phyloP scores from a whole-genome alignment of 2,329 filamentous ascomycete genomes.

The Phialocephala sp. region DNA sequence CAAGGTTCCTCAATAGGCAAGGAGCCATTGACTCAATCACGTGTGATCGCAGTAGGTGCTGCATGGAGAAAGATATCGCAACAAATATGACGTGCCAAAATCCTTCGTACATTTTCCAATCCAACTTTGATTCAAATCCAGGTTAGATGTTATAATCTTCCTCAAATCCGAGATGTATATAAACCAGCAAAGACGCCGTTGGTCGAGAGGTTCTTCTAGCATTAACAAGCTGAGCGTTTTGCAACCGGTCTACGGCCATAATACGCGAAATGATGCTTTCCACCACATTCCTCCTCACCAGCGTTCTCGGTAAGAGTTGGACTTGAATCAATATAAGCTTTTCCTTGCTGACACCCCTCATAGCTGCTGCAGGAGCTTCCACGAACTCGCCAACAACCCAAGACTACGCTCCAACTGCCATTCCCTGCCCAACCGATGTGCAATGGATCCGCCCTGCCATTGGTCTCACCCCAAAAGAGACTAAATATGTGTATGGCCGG shows the following conservation, averaged over 20 bases:
- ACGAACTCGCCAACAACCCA: not conserved
- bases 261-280: not conserved
- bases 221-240: not conserved
- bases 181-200: not conserved
- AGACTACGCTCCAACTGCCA: not conserved
- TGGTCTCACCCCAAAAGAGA: constrained; percentile 16
- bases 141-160: not conserved
- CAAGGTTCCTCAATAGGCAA: not conserved
- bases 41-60: not conserved
- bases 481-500: constrained; percentile 18
- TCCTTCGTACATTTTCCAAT: not conserved
- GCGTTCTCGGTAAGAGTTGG: not conserved
- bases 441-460: not conserved
- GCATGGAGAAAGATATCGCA: not conserved
- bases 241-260: not conserved
- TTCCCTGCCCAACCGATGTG: not conserved
- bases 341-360: not conserved
- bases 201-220: not conserved
- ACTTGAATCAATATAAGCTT: not conserved
- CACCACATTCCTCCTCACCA: not conserved
- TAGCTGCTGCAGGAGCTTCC: not conserved
- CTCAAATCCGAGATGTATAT: not conserved
- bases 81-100: not conserved
- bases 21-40: not conserved
- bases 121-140: not conserved